phyloP scores from a whole-genome alignment of 106 monocot genomes.

The Apostasia ramifera region DNA sequence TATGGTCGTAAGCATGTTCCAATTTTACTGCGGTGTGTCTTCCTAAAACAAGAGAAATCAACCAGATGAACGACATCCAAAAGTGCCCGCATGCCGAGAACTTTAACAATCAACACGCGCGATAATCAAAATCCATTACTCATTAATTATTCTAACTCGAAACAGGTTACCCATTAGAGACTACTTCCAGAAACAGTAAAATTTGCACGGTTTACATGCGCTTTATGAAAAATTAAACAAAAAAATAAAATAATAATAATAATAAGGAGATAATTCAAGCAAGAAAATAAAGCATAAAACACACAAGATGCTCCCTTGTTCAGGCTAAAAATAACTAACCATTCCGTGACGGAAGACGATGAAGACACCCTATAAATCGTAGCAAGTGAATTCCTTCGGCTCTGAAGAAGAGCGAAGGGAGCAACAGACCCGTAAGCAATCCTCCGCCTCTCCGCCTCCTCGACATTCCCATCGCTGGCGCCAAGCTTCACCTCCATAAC shows the following conservation, averaged over 20 bases:
- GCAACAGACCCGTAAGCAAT: conserved; percentile 76
- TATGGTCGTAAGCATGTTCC: no score
- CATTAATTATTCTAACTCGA: not conserved
- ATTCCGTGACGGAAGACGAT: conserved; percentile 31
- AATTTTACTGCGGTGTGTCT: no score
- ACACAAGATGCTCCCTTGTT: not conserved
- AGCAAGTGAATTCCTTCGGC: conserved; percentile 48
- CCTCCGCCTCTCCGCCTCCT: conserved; percentile 58
- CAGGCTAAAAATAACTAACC: conserved; percentile 18
- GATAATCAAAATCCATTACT: not conserved
- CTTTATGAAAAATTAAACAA: not conserved
- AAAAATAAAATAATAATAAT: not conserved
- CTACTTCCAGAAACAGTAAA: not conserved
- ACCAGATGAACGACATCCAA: no score
- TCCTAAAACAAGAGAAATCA: no score
- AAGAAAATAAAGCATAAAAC: not conserved
- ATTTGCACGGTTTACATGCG: not conserved
- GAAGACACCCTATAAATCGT: conserved; percentile 27
- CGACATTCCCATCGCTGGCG: conserved; percentile 22
- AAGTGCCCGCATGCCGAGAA: not conserved
- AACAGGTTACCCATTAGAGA: no score
- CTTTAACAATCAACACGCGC: not conserved
- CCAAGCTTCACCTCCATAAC: conserved; percentile 56
- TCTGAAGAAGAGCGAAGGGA: conserved; percentile 77
- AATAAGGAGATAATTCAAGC: no score